Percentiles rank a stretch among this genome's conserved stretches.
phyloP scores from a whole-genome alignment of 306 rosid species.

The Phaseolus lunatus region DNA sequence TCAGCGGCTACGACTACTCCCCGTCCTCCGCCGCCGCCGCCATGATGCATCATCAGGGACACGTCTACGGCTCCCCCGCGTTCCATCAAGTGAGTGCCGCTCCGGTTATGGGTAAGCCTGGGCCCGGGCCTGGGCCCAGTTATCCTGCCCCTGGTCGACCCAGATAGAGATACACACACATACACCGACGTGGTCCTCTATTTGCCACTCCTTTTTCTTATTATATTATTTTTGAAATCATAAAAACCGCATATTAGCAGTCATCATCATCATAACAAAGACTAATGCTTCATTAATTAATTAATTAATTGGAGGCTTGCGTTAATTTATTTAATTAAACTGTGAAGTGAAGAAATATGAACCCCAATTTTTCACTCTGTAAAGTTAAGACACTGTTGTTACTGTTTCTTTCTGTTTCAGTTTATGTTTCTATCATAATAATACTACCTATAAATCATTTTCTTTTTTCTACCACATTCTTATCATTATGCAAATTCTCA shows the following conservation, averaged over 20 bases:
- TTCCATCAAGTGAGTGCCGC: constrained; percentile 54
- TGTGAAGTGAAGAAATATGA: neutral
- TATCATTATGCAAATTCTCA: too few species aligned
- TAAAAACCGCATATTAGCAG: neutral
- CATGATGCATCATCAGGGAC: constrained; percentile 60
- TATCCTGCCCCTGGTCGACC: constrained; percentile 57
- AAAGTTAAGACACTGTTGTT: neutral
- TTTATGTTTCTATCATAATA: too few species aligned
- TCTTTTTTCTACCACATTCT: too few species aligned
- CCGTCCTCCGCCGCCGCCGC: constrained; percentile 44
- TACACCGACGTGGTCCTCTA: neutral
- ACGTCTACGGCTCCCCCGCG: constrained; percentile 65
- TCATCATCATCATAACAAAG: too few species aligned
- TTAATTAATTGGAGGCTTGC: neutral
- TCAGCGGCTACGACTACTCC: constrained; percentile 29
- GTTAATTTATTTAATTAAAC: neutral
- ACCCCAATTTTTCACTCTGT: neutral
- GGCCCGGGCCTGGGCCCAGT: constrained; percentile 64
- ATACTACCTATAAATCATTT: too few species aligned
- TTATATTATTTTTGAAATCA: neutral
- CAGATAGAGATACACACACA: constrained; percentile 33
- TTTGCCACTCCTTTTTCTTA: neutral
- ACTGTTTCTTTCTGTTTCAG: too few species aligned
- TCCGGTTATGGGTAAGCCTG: constrained; percentile 52
- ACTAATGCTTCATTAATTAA: neutral